Base-by-base conservation (phyloP, 441 rosid species). In the Flueggea neowawraea region DNA sequence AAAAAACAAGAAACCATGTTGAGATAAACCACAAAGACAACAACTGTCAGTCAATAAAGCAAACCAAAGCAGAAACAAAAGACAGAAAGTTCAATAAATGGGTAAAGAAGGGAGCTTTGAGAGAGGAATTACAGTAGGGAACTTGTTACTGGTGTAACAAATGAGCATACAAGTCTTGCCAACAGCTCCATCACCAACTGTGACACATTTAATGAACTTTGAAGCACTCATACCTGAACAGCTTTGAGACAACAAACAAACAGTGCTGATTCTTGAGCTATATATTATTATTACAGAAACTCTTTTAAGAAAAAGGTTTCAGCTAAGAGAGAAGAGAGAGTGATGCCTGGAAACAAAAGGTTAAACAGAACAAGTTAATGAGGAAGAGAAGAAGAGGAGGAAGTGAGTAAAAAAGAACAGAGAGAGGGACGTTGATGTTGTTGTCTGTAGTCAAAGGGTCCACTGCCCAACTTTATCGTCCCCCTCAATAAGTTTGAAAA, bases 91-190 rank as follows among this genome's bases (percentile, higher is more conserved):
- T 11, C 8, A 43, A 43, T 0, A 70, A 68, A 67, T 63, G 69
- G 67, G 62, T 57, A 45, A 31, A 22, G 28, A 22, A 22, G 28
- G 2, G 28, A 22, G 28, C 44, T 50, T 49, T 1, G 49, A 53
- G 58, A 36, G 9, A 36, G 65, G 68, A 61, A 89, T 70, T 62
- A 94, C 99, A 69, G 97, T 91, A 6, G 99, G 99, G 72, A 94
- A 94, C 81, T 87, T 91, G 91, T 94, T 94, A 72, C 95, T 94
- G 31, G 99, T 94, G 79, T 91, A 94, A 69, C 96, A 90, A 70
- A 94, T 94, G 59, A 94, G 99, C 99, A 91, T 87, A 80, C 97
- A 94, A 22, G 99, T 94, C 84, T 94, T 94, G 50, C 99, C 99
- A 6, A 94, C 99, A 74, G 97, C 99, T 60, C 99, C 99, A 68